A percentile compares a stretch with the other conserved stretches of the same genome.
Evolutionary conservation across 2,329 filamentous ascomycete species (phyloP).

Genomic region (Fusarium metavorans): DNA sequence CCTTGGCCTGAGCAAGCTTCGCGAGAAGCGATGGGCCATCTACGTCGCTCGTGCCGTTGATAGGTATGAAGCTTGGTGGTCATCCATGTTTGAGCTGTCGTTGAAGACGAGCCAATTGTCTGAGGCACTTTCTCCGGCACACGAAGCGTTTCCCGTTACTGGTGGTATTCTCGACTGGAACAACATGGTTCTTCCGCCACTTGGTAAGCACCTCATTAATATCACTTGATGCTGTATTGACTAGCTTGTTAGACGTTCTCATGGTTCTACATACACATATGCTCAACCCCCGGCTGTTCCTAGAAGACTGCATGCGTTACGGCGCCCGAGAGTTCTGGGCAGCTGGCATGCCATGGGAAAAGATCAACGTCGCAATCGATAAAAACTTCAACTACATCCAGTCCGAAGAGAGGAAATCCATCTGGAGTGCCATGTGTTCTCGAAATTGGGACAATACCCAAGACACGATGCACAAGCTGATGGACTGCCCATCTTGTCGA

Average conservation of each 20-base stretch:
- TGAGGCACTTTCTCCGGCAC: neutral
- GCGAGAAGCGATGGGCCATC: conserved; percentile 75
- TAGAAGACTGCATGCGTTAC: neutral
- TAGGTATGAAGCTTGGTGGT: conserved; percentile 72
- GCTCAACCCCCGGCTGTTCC: conserved; percentile 70
- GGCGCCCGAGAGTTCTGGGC: neutral
- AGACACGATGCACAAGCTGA: neutral
- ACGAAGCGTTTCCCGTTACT: neutral
- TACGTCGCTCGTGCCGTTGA: conserved; percentile 72
- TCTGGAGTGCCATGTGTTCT: neutral
- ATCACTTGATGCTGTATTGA: neutral
- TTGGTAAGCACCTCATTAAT: neutral
- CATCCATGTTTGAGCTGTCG: neutral
- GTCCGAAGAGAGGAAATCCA: neutral
- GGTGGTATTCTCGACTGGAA: neutral
- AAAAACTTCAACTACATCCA: neutral
- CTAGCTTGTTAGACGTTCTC: conserved; percentile 64
- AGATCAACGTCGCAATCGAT: neutral
- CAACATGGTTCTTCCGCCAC: neutral
- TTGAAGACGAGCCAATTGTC: neutral
- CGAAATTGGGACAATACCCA: neutral
- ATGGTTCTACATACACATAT: conserved; percentile 80
- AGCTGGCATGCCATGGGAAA: neutral
- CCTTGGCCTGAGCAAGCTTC: conserved; percentile 60
- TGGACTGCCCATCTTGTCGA: neutral